Percentiles rank a stretch among this genome's conserved stretches.
These are phyloP conservation scores for Acanthamoeba quina DNA, from an alignment of 208 protist species.

Conservation along the genomic window DNA sequence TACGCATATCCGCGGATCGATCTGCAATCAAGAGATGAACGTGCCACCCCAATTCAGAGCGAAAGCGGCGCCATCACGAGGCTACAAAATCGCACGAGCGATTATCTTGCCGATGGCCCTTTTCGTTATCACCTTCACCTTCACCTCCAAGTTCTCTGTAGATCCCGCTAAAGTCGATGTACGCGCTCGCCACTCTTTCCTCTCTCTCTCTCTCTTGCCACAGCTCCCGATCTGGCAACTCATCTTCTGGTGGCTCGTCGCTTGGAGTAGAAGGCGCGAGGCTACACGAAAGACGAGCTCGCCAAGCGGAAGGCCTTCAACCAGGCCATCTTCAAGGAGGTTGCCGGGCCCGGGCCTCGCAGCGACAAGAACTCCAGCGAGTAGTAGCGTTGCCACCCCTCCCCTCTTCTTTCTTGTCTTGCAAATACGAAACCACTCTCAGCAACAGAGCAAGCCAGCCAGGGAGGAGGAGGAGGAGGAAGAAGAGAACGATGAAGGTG, in stretches of 20 bases:
- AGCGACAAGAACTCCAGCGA: not conserved
- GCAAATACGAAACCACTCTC: not conserved
- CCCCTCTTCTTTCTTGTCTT: not conserved
- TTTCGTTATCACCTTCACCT: slow-evolving; percentile 32
- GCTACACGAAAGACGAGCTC: slow-evolving; percentile 6
- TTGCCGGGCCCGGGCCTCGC: not conserved
- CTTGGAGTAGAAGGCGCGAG: not conserved
- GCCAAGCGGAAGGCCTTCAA: slow-evolving; percentile 23
- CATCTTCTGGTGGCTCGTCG: not conserved
- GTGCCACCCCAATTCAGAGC: slow-evolving; percentile 22
- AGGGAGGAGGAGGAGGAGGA: too few species aligned
- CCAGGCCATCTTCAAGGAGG: slow-evolving; percentile 33
- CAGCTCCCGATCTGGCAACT: not conserved
- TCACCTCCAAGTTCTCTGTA: slow-evolving; percentile 24
- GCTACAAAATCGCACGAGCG: not conserved
- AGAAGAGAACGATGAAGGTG: not conserved
- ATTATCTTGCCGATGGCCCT: slow-evolving; percentile 12
- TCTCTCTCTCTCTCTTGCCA: not conserved
- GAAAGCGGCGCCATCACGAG: not conserved
- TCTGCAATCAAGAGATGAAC: not conserved
- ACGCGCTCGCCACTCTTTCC: not conserved
- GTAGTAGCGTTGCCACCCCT: not conserved
- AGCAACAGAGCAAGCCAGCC: too few species aligned
- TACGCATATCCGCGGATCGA: not conserved
- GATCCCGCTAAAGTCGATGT: slow-evolving; percentile 4